Base-by-base conservation (phyloP, 2,329 filamentous ascomycete genomes). In the Alternaria arbusti region DNA sequence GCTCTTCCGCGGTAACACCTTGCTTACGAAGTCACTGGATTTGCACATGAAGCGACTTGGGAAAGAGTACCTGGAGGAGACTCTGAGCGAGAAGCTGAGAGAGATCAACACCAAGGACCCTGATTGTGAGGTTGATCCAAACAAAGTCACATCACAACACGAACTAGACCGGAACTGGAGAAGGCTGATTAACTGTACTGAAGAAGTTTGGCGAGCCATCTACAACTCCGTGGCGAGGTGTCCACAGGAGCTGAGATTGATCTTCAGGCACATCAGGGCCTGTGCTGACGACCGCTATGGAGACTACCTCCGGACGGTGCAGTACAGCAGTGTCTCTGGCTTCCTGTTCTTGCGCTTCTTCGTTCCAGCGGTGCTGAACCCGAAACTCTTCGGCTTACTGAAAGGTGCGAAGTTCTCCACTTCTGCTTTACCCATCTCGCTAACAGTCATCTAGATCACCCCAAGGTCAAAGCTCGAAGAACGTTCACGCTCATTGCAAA, bases 281-380 rank as follows among this genome's bases (percentile, higher is more conserved):
- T 96, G 96, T 62, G 94, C 95, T 15, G 95, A 97, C 72, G 94
- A 97, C 78, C 90, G 94, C 17, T 98, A 97, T 77, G 95, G 95
- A 26, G 93, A 97, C 78, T 97, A 96, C 73, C 83, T 97, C 45
- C 90, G 94, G 26, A 95, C 92, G 2, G 94, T 97, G 40, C 89
- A 91, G 49, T 98, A 97, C 77, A 97, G 94, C 56, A 97, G 94
- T 76, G 94, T 98, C 2, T 97, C 94, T 47, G 95, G 95, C 0
- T 98, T 98, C 75, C 82, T 98, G 12, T 98, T 98, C 78, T 85
- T 98, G 64, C 90, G 95, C 6, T 97, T 97, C 83, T 96, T 98
- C 74, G 97, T 94, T 75, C 95, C 95, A 4, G 94, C 95, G n/a
- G 94, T 98, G 62, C 84, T 98, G 7, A 97, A 97, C 66, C 95